A percentile compares a stretch with the other conserved stretches of the same genome.
These are phyloP conservation scores for Cladobotryum protrusum DNA, from an alignment of 2,329 filamentous ascomycete species.

Conservation along the genomic window DNA sequence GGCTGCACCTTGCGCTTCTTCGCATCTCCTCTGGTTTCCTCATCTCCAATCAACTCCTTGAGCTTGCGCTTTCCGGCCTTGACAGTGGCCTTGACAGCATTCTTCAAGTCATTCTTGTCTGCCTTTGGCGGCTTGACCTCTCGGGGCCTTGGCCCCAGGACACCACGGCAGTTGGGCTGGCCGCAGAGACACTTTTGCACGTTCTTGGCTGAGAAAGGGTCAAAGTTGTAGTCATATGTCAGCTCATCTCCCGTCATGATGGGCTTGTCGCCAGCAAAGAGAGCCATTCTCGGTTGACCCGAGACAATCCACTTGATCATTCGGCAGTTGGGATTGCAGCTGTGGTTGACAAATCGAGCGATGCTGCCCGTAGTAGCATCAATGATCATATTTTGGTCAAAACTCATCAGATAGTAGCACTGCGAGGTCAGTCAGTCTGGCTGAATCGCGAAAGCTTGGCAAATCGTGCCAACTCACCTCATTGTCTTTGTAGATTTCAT, in stretches of 20 bases:
- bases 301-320: conserved; percentile 98
- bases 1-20: conserved; percentile 40
- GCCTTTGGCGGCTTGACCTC: conserved; percentile 47
- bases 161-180: conserved; percentile 56
- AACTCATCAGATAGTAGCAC: conserved; percentile 98
- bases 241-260: conserved; percentile 95
- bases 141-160: conserved; percentile 56
- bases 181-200: conserved; percentile 62
- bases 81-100: conserved; percentile 32
- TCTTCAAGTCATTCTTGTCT: conserved; percentile 27
- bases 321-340: conserved; percentile 89
- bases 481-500: conserved; percentile 86
- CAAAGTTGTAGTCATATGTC: conserved; percentile 84
- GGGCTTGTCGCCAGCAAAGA: conserved; percentile 84
- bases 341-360: conserved; percentile 96
- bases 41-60: conserved; percentile 44
- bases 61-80: conserved; percentile 53
- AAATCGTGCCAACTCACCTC: conserved; percentile 52
- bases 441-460: not conserved
- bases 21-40: conserved; percentile 26
- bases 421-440: conserved; percentile 28
- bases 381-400: conserved; percentile 97
- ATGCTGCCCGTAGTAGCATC: conserved; percentile 95
- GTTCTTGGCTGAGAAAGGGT: conserved; percentile 63
- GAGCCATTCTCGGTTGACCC: conserved; percentile 89